Percentiles rank a stretch among this genome's conserved stretches.
These are phyloP conservation scores for Musa itinerans DNA, from an alignment of 176 grass and related monocot genomes.

Conservation along the genomic window DNA sequence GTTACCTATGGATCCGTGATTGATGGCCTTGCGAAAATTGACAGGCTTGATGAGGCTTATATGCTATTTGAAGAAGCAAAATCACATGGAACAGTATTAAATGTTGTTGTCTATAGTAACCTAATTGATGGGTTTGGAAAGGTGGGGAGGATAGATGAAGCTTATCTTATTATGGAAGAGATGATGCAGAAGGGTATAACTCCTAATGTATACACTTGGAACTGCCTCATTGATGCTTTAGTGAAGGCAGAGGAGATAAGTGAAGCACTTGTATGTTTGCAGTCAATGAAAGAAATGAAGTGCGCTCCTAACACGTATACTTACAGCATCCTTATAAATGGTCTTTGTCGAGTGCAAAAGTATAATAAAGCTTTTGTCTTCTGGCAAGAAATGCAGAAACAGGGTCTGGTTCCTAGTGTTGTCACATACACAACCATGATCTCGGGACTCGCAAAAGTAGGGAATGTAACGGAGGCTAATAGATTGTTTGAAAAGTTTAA, in stretches of 20 bases:
- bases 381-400: constrained; percentile 97
- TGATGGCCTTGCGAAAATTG: constrained; percentile 92
- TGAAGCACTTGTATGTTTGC: constrained; percentile 85
- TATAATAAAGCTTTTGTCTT: constrained; percentile 97
- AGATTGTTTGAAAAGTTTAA: constrained; percentile 81
- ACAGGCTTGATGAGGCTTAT: constrained; percentile 91
- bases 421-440: constrained; percentile 98
- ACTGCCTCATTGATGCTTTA: constrained; percentile 81
- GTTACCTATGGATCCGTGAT: constrained; percentile 83
- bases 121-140: constrained; percentile 95
- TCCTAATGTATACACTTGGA: constrained; percentile 94
- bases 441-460: constrained; percentile 66
- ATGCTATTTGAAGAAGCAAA: constrained; percentile 99
- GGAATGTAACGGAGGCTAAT: constrained; percentile 69
- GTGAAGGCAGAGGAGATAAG: constrained; percentile 91
- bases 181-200: constrained; percentile 86
- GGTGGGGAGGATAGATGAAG: constrained; percentile 91
- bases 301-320: constrained; percentile 73
- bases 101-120: constrained; percentile 87
- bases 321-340: constrained; percentile 83
- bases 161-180: constrained; percentile 94
- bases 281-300: constrained; percentile 90
- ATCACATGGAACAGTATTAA: constrained; percentile 55
- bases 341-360: constrained; percentile 75
- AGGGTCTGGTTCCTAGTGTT: constrained; percentile 57